Conservation (phyloP, 2,329 filamentous ascomycete genomes). For the Talaromyces sp. region DNA sequence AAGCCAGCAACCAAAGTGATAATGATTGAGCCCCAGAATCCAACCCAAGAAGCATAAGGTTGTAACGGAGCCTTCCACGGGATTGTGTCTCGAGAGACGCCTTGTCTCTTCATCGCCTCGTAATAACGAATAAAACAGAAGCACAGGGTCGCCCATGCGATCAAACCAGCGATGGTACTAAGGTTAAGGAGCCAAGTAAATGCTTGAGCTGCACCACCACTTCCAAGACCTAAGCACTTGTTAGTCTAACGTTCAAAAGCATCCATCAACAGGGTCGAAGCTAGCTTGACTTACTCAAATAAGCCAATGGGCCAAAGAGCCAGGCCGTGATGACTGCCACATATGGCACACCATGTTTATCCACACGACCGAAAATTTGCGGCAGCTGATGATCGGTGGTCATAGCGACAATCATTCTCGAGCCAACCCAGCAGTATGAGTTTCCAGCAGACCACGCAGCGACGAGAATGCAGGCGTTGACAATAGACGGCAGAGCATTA, state of each 20-base stretch:
- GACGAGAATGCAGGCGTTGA: slow-evolving; percentile 41
- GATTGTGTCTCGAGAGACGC: slow-evolving; percentile 40
- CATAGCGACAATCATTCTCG: slow-evolving; percentile 62
- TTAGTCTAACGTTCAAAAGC: too few species aligned
- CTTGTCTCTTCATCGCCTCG: slow-evolving; percentile 47
- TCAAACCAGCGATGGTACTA: slow-evolving; percentile 50
- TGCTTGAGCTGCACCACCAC: slow-evolving; percentile 39
- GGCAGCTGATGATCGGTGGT: slow-evolving; percentile 64
- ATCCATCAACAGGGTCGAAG: too few species aligned
- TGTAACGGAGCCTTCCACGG: slow-evolving; percentile 56
- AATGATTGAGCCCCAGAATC: slow-evolving; percentile 60
- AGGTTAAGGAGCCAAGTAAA: slow-evolving; percentile 49
- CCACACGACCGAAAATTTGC: slow-evolving; percentile 57
- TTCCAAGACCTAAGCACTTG: slow-evolving; percentile 31
- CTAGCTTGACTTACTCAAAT: slow-evolving; percentile 43
- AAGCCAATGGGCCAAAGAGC: slow-evolving; percentile 47
- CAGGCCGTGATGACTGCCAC: slow-evolving; percentile 59
- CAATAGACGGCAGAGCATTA: slow-evolving; percentile 35
- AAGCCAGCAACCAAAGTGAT: slow-evolving; percentile 72
- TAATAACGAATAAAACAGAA: slow-evolving; percentile 57
- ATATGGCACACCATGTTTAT: slow-evolving; percentile 59
- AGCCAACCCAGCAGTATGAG: slow-evolving; percentile 54
- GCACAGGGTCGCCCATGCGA: slow-evolving; percentile 51
- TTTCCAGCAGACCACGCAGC: slow-evolving; percentile 47
- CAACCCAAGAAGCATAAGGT: slow-evolving; percentile 65